A percentile compares a stretch with the other conserved stretches of the same genome.
Conservation (phyloP, 768 basidiomycete genomes). For the Termitomyces bulborhizus region DNA sequence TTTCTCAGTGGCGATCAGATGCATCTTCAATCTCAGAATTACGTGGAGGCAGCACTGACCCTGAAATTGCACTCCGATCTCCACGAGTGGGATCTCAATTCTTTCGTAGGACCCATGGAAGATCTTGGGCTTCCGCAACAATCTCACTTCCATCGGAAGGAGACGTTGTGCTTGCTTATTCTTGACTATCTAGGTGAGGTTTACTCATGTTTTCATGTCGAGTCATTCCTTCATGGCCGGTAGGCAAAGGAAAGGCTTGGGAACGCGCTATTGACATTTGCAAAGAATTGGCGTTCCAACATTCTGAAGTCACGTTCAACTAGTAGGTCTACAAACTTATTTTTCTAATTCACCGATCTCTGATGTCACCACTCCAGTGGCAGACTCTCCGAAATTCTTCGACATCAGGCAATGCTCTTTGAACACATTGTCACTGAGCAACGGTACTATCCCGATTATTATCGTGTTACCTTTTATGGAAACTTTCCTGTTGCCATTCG, state of each 20-base stretch:
- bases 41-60: slow-evolving; percentile 89
- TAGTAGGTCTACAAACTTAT: slow-evolving; percentile 47
- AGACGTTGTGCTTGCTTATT: slow-evolving; percentile 84
- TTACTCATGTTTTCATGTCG: slow-evolving; percentile 2
- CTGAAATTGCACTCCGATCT: slow-evolving; percentile 92
- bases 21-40: slow-evolving; percentile 85
- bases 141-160: slow-evolving; percentile 90
- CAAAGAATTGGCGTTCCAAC: slow-evolving; percentile 85
- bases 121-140: slow-evolving; percentile 88
- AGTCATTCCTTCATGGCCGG: background rate
- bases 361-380: slow-evolving; percentile 34
- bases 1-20: slow-evolving; percentile 42
- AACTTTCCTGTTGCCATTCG: slow-evolving; percentile 82
- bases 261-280: slow-evolving; percentile 91
- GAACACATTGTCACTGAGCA: slow-evolving; percentile 82
- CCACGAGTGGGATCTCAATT: slow-evolving; percentile 82
- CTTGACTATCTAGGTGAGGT: slow-evolving; percentile 82
- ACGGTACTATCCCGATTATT: slow-evolving; percentile 89
- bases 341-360: background rate
- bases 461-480: slow-evolving; percentile 90
- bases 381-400: slow-evolving; percentile 78
- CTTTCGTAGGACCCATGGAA: slow-evolving; percentile 82
- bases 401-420: slow-evolving; percentile 80
- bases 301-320: slow-evolving; percentile 85
- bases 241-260: slow-evolving; percentile 96